phyloP scores from a whole-genome alignment of 768 basidiomycete species.

The Tulasnella sp. region DNA sequence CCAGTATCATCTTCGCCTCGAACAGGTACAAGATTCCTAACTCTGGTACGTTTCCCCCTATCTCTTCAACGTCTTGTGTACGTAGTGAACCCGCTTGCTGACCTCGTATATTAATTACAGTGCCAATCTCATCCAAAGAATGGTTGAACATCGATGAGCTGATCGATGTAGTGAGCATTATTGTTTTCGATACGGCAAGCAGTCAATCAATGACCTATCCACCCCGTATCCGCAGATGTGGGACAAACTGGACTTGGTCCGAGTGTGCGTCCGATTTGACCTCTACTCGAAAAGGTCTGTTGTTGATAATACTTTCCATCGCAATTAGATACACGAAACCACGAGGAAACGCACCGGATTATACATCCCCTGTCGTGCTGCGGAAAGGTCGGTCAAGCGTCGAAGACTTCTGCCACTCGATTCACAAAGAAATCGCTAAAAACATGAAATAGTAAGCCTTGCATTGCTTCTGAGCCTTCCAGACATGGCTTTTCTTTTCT shows the following conservation, averaged over 20 bases:
- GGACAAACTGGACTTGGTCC: slow-evolving; percentile 82
- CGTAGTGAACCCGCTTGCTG: not conserved
- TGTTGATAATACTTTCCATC: not conserved
- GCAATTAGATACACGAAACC: slow-evolving; percentile 75
- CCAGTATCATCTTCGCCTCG: too few species aligned
- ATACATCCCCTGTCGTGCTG: slow-evolving; percentile 81
- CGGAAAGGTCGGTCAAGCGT: slow-evolving; percentile 37
- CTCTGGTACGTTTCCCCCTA: slow-evolving; percentile 25
- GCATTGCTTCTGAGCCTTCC: not conserved
- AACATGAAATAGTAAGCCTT: slow-evolving; percentile 91
- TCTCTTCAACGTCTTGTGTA: too few species aligned
- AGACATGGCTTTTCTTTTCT: not conserved
- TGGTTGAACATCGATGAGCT: slow-evolving; percentile 98
- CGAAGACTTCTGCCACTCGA: slow-evolving; percentile 85
- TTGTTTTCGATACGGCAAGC: too few species aligned
- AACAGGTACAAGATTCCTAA: slow-evolving; percentile 85
- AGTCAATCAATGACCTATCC: too few species aligned
- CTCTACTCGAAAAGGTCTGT: too few species aligned
- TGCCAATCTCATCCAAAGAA: slow-evolving; percentile 85
- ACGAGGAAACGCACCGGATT: slow-evolving; percentile 83
- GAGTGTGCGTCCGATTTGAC: slow-evolving; percentile 43
- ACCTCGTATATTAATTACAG: slow-evolving; percentile 30
- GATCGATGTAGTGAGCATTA: slow-evolving; percentile 41
- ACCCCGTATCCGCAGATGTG: too few species aligned
- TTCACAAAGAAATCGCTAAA: slow-evolving; percentile 95